A percentile compares a stretch with the other conserved stretches of the same genome.
phyloP scores from a whole-genome alignment of 495 filamentous ascomycete genomes.

The Neurospora tetrasperma region DNA sequence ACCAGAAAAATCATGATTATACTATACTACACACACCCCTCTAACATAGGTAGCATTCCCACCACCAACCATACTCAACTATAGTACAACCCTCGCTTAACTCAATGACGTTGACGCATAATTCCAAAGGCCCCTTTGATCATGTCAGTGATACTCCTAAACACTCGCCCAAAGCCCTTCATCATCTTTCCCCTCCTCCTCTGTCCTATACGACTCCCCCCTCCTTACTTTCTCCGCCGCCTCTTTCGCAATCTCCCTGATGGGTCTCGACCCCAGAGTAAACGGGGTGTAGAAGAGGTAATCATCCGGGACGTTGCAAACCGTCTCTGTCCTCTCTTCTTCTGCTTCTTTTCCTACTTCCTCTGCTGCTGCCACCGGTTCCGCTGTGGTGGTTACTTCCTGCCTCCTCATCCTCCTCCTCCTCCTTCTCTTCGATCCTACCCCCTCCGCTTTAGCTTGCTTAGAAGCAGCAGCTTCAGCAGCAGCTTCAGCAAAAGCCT shows the following conservation, averaged over 20 bases:
- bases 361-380: neutral
- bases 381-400: neutral
- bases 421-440: neutral
- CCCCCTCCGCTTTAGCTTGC: neutral
- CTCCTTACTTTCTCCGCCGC: conserved; percentile 17
- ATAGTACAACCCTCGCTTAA: too few relatives aligned
- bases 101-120: too few relatives aligned
- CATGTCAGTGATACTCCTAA: neutral
- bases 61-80: too few relatives aligned
- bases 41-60: too few relatives aligned
- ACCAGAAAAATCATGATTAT: neutral
- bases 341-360: neutral
- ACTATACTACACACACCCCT: neutral
- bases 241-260: conserved; percentile 21
- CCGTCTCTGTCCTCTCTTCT: neutral
- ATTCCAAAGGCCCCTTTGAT: too few relatives aligned
- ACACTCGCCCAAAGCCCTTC: neutral
- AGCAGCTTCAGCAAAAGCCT: neutral
- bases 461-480: neutral
- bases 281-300: conserved; percentile 29
- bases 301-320: conserved; percentile 20
- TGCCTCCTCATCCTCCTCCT: too few relatives aligned
- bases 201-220: conserved; percentile 1
- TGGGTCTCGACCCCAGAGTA: conserved; percentile 18
- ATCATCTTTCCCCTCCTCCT: neutral